Base-by-base conservation (phyloP, 345 rosid species). In the Acer yangbiense region DNA sequence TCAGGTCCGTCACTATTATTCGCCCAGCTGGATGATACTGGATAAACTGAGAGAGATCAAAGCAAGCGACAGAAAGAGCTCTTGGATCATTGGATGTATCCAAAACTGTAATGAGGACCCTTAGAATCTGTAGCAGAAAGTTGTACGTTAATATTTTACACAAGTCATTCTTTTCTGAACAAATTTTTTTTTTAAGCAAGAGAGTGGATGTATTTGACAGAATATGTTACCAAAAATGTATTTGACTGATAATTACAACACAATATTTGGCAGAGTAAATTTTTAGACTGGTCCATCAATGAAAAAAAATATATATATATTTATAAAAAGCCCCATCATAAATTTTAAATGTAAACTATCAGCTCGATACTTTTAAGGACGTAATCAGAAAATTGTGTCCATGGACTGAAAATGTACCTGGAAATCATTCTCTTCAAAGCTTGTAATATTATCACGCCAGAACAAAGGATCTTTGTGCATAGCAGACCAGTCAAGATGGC, bases 401-500 rank as follows among this genome's bases (percentile, higher is more conserved):
- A 50, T 6, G 21, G 55, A 21, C 1, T 4, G 11, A 61, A 68
- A 23, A 57, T 32, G 68, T 82, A 93, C 99, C 99, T 94, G 97
- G 91, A 95, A 94, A 86, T 95, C 94, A 73, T 88, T 92, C 84
- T 94, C 99, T 86, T 92, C 99, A 81, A 95, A 94, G 89, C 75
- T 77, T 7, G 85, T 85, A 65, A 95, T 85, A 73, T 92, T 95
- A 73, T 95, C 99, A 58, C 98, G 97, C 99, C 99, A 95, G 85
- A 95, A 95, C 25, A 82, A 65, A 64, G 93, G 88, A 77, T 95
- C 97, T 82, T 95, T 95, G 88, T 95, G 99, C 97, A 95, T 89
- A 54, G 99, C 95, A 80, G 95, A 92, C 99, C 99, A 95, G 80
- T 95, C 99, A 69, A 95, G 97, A 74, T 92, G 97, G 54, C 97